These are phyloP conservation scores for Lachnellula hyalina DNA, from an alignment of 2,329 filamentous ascomycete genomes.

Conservation along the genomic window DNA sequence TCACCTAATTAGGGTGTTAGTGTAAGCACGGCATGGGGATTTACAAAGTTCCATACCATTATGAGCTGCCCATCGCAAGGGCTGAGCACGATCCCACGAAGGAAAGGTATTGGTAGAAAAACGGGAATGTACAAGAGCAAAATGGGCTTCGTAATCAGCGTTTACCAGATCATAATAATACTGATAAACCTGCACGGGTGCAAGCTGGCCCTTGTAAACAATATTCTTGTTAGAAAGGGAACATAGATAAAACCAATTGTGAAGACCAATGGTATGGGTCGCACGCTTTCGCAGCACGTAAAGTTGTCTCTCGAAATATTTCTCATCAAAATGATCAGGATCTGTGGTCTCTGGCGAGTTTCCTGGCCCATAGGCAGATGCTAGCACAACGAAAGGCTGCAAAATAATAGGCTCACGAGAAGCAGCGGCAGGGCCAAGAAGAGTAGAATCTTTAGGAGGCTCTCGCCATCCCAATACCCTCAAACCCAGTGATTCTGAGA, in stretches of 20 bases:
- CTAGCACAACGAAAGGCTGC: constrained; percentile 89
- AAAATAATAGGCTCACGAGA: constrained; percentile 93
- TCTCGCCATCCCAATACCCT: constrained; percentile 94
- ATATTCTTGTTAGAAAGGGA: constrained; percentile 96
- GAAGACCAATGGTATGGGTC: constrained; percentile 87
- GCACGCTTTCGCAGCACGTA: constrained; percentile 93
- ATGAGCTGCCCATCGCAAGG: constrained; percentile 92
- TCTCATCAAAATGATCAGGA: constrained; percentile 74
- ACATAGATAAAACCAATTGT: constrained; percentile 99
- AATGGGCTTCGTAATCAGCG: constrained; percentile 95
- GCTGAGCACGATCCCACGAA: constrained; percentile 96
- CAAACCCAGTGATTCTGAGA: constrained; percentile 81
- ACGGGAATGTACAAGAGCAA: constrained; percentile 91
- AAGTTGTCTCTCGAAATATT: constrained; percentile 84
- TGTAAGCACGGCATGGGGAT: constrained; percentile 20
- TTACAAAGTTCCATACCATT: constrained; percentile 57
- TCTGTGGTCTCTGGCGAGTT: constrained; percentile 75
- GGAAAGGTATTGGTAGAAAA: constrained; percentile 99
- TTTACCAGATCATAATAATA: constrained; percentile 97
- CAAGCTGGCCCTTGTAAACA: constrained; percentile 95
- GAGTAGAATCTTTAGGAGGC: constrained; percentile 86
- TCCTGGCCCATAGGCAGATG: constrained; percentile 77
- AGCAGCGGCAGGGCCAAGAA: constrained; percentile 86
- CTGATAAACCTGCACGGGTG: constrained; percentile 91
- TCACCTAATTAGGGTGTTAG: constrained; percentile 49